Evolutionary conservation across 805 yeast species (phyloP).

Genomic region (Cyberlindnera mycetangii): DNA sequence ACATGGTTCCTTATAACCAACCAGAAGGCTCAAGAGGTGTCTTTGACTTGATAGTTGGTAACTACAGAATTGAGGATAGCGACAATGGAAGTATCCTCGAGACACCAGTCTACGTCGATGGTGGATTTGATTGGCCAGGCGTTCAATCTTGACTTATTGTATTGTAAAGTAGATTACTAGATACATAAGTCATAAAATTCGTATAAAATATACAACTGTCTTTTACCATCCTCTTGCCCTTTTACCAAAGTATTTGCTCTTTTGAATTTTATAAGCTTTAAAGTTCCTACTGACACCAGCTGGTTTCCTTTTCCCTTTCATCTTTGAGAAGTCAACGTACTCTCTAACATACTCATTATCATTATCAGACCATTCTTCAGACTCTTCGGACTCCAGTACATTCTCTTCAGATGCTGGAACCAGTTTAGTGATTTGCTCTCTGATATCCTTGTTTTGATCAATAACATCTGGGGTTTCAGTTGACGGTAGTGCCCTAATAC

Average conservation of each 20-base stretch:
- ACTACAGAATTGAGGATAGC: slow-evolving; percentile 19
- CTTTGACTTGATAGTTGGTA: slow-evolving; percentile 45
- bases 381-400: slow-evolving; percentile 22
- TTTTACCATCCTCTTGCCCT: slow-evolving; percentile 28
- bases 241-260: slow-evolving; percentile 38
- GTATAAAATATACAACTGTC: neutral
- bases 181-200: neutral
- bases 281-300: slow-evolving; percentile 35
- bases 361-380: slow-evolving; percentile 23
- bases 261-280: slow-evolving; percentile 48
- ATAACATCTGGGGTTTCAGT: slow-evolving; percentile 33
- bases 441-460: slow-evolving; percentile 24
- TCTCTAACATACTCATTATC: slow-evolving; percentile 18
- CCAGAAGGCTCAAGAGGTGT: slow-evolving; percentile 69
- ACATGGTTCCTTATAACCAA: slow-evolving; percentile 89
- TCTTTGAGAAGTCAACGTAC: slow-evolving; percentile 25
- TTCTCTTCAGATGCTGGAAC: slow-evolving; percentile 12
- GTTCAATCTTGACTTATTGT: too few species aligned
- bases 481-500: slow-evolving; percentile 25
- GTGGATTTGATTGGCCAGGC: slow-evolving; percentile 9
- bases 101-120: slow-evolving; percentile 24
- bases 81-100: slow-evolving; percentile 19
- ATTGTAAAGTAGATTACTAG: neutral
- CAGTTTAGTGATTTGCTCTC: slow-evolving; percentile 19
- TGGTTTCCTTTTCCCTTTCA: slow-evolving; percentile 37